Percentiles rank a stretch among this genome's conserved stretches.
These are phyloP conservation scores for Aspergillus sparsus DNA, from an alignment of 495 filamentous ascomycete genomes.

Conservation along the genomic window DNA sequence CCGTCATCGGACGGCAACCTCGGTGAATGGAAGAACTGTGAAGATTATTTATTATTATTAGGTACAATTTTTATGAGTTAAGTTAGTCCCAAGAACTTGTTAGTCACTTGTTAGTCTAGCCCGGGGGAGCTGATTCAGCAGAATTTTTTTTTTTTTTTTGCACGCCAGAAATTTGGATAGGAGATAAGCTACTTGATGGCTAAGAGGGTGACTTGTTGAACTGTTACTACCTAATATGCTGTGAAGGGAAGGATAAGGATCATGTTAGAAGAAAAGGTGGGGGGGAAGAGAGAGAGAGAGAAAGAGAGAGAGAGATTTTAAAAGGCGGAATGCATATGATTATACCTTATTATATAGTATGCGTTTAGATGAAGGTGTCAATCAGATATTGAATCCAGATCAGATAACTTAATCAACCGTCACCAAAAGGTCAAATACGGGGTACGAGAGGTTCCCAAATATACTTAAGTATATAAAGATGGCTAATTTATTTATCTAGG, in stretches of 20 bases:
- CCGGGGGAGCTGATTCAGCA: constrained; percentile 19
- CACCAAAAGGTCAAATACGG: not conserved
- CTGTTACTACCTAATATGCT: too few species aligned
- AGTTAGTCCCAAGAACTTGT: not conserved
- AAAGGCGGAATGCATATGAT: not conserved
- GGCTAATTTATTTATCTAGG: too few species aligned
- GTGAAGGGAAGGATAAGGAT: too few species aligned
- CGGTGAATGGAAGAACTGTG: constrained; percentile 7
- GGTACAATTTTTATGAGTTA: not conserved
- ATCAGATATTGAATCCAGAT: constrained; percentile 1
- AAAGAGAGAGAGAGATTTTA: too few species aligned
- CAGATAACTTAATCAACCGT: not conserved
- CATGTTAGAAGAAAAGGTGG: too few species aligned
- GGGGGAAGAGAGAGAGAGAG: too few species aligned
- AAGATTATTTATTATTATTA: constrained; percentile 8
- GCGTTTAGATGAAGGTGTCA: not conserved
- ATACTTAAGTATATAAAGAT: too few species aligned
- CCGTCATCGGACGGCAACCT: constrained; percentile 35
- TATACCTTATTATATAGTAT: not conserved
- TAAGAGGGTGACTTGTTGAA: too few species aligned
- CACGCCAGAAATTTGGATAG: too few species aligned
- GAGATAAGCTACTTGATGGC: too few species aligned
- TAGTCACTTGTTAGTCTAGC: constrained; percentile 9
- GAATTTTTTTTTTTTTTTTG: too few species aligned
- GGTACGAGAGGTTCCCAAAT: not conserved